Evolutionary conservation across 1,284 basidiomycete genomes (phyloP).

Genomic region (Ganoderma sinense): DNA sequence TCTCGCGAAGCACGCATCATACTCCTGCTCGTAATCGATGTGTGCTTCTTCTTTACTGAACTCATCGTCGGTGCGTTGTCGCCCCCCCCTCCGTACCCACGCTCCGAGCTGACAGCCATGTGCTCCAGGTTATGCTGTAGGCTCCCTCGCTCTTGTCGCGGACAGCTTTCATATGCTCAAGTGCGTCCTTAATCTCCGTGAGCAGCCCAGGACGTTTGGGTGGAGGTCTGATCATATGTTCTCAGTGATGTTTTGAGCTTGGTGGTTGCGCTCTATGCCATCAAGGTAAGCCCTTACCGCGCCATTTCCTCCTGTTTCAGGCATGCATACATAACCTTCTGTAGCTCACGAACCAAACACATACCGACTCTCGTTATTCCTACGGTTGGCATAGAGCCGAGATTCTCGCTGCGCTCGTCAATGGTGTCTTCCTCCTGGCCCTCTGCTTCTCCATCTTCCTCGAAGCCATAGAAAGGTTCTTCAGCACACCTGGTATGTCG

Average conservation of each 20-base stretch:
- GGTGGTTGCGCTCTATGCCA: constrained; percentile 95
- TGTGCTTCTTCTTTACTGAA: constrained; percentile 93
- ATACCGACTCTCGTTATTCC: constrained; percentile 74
- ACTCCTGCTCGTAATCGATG: constrained; percentile 85
- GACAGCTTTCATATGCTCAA: constrained; percentile 99
- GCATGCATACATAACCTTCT: constrained; percentile 21
- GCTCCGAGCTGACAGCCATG: constrained; percentile 11
- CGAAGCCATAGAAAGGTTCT: constrained; percentile 93
- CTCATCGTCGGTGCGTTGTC: constrained; percentile 76
- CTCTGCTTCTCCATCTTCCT: constrained; percentile 96
- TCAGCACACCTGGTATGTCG: constrained; percentile 78
- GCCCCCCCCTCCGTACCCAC: constrained; percentile 1
- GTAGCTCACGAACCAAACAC: constrained; percentile 64
- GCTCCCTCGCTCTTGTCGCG: constrained; percentile 94
- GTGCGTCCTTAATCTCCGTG: constrained; percentile 50
- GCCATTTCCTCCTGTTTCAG: constrained; percentile 11
- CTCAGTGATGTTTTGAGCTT: constrained; percentile 93
- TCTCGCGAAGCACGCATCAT: constrained; percentile 83
- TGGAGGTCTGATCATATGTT: constrained; percentile 19
- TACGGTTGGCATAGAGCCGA: constrained; percentile 99
- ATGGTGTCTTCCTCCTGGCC: constrained; percentile 96
- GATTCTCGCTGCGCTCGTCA: constrained; percentile 93
- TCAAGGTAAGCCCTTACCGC: constrained; percentile 67
- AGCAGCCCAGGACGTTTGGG: not conserved
- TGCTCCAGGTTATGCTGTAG: constrained; percentile 86